Base-by-base conservation (phyloP, 2,329 filamentous ascomycete genomes). In the Trichoderma sp. region DNA sequence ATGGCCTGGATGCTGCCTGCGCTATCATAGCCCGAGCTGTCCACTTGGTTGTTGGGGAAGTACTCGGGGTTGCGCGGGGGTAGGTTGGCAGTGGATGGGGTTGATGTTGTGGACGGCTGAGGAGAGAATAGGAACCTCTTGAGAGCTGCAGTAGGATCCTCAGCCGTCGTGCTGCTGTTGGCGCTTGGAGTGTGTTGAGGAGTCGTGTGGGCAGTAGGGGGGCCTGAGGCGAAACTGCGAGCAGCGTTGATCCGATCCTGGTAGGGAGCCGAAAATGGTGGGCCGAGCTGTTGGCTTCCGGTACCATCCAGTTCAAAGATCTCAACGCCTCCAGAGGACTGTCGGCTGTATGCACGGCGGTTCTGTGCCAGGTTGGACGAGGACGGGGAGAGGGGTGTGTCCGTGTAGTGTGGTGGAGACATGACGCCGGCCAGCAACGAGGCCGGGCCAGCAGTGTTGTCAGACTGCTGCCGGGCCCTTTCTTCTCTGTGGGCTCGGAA, bases 401-500 rank as follows among this genome's bases (percentile, higher is more conserved):
- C 77, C 62, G 80, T 78, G 21, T 81, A 79, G 53, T 83, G 81
- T 63, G 78, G 79, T 24, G 85, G 83, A n/a, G 88, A 88, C n/a
- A 87, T 90, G 72, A 86, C 85, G 5, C 86, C 84, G 11, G 82
- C 80, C 8, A 81, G 77, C 36, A 80, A 77, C 24, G 75, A 75
- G 75, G 83, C 72, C 77, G 82, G 75, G 76, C 86, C 74, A 68
- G 85, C 81, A 18, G 86, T 84, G 75, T 86, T 89, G 24, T 85
- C 85, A 72, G 86, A 86, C 30, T 85, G 85, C 60, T 86, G 87
- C 73, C 87, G 86, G 68, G 90, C 90, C 78, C 90, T 92, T 80
- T 96, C 93, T 73, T 93, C 91, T 64, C 92, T 89, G 76, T 97
- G 93, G 39, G 94, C 94, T 73, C 92, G 91, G 84, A 98, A 98